Evolutionary conservation across 495 filamentous ascomycete species (phyloP), one percentile per base, ranked within the genome.

Genomic region (Aspergillus asperescens): DNA sequence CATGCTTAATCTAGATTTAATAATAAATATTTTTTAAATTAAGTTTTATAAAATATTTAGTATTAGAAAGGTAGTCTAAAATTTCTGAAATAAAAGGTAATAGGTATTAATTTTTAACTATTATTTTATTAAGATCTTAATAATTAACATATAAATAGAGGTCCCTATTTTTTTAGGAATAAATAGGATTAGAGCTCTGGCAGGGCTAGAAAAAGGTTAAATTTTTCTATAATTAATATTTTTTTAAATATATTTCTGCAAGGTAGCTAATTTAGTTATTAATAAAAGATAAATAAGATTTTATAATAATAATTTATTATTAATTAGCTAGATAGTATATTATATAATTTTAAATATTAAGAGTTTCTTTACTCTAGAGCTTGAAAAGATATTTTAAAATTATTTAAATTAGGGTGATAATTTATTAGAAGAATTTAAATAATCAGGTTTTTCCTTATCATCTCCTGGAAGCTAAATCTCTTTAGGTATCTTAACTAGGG

Each of bases 321-420:
- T 29, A 29, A 29, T 5, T 5, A 29, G 10, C 5, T 5, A 29
- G 10, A 29, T 5, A 29, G 10, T 29, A 29, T 29, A 29, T 29
- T 29, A 5, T 29, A 5, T 53, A 48, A 48, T n/a, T n/a, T n/a
- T n/a, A n/a, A n/a, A n/a, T n/a, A n/a, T n/a, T n/a, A 47, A 37
- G 48, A 45, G 12, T 37, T 47, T 31, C 7, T 48, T 23, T 19
- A 54, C 41, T 47, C 24, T 22, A 34, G 38, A 39, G 25, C 31
- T 54, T 5, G 5, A 29, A 29, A 29, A 29, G 27, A n/a, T 31
- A 15, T 55, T 35, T 39, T 28, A 43, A 50, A 43, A 32, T 45
- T 5, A 27, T 37, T n/a, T n/a, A n/a, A n/a, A n/a, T n/a, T n/a
- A n/a, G n/a, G n/a, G n/a, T n/a, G n/a, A n/a, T n/a, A n/a, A n/a